phyloP scores from a whole-genome alignment of 2,329 filamentous ascomycete species.

The Penicillium sp. region DNA sequence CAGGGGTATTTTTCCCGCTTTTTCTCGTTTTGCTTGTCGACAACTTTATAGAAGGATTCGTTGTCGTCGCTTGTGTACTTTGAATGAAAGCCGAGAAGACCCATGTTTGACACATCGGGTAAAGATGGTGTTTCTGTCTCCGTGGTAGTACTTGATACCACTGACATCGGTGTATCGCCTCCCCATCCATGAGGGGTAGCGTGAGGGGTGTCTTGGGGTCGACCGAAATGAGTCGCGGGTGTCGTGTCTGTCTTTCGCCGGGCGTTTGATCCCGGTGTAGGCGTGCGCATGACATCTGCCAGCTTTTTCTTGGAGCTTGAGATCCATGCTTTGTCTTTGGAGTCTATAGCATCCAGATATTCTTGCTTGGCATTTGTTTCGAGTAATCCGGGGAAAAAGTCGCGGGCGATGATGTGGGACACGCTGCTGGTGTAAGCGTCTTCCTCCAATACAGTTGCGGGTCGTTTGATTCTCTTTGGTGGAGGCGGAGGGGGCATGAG shows the following conservation, averaged over 20 bases:
- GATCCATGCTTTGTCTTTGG: conserved; percentile 84
- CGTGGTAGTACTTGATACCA: conserved; percentile 45
- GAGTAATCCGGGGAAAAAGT: conserved; percentile 91
- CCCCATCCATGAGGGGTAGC: conserved; percentile 56
- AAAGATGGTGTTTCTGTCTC: conserved; percentile 40
- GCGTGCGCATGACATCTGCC: conserved; percentile 75
- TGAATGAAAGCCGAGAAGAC: conserved; percentile 80
- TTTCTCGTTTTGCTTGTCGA: conserved; percentile 89
- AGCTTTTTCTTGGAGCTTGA: conserved; percentile 73
- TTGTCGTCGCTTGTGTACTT: conserved; percentile 98
- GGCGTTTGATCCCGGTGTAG: conserved; percentile 63
- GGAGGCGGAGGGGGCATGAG: conserved; percentile 87
- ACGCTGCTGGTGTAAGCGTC: conserved; percentile 88
- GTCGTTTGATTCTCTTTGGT: conserved; percentile 87
- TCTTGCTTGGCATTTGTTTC: conserved; percentile 88
- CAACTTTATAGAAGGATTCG: conserved; percentile 88
- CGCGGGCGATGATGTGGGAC: conserved; percentile 90
- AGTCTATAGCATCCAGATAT: conserved; percentile 87
- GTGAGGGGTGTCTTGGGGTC: conserved; percentile 30
- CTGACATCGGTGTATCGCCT: conserved; percentile 73
- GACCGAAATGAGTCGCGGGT: conserved; percentile 54
- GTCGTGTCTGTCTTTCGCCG: conserved; percentile 16
- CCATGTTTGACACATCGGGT: conserved; percentile 72
- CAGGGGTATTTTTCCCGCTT: conserved; percentile 82
- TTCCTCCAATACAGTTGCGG: conserved; percentile 85